Evolutionary conservation across 495 filamentous ascomycete species (phyloP), one percentile per base, ranked within the genome.

Genomic region (Lasiosphaeria ovina): DNA sequence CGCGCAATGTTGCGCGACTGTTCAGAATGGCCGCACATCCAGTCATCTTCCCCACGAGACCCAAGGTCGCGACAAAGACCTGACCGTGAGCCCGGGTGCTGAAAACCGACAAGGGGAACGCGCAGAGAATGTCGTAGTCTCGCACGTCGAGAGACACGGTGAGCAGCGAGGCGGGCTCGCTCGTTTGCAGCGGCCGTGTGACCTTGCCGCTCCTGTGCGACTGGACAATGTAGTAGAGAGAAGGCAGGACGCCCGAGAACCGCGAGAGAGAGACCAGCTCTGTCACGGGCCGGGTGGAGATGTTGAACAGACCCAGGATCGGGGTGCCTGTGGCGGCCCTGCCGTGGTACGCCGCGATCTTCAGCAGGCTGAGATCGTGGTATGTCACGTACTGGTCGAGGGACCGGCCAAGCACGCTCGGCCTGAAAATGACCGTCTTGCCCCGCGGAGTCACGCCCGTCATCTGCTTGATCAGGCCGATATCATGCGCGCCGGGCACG

Each of bases 41-140:
- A 3, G 92, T 91, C 87, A 98, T 95, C 70, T 96, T 96, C 14
- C 82, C 89, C 31, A 97, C 62, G 3, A 98, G 75, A 9, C 94
- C 94, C 3, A 98, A 72, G n/a, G 88, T 83, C 1, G 88, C 88
- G 11, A 90, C 62, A 58, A 65, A 66, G 4, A 77, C 74, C 34
- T 61, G 67, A 44, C 70, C 71, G 8, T 66, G 68, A 11, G 69
- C 69, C 36, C 75, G 68, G 6, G 83, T 69, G 2, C 76, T 73
- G 63, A 92, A 86, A 0, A 74, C 67, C 2, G 73, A 71, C 17
- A 90, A 66, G 4, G 90, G 89, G 59, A 87, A 89, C 0, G 89
- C 86, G 3, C 85, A 87, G 5, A 96, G 79, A 57, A 98, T 90
- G 51, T 96, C 93, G 80, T 89, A 95, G 12, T 85, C 91, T 35